Evolutionary conservation across 176 grass and related monocot genomes (phyloP), one percentile per base, ranked within the genome.

Genomic region (Aegilops longissima): DNA sequence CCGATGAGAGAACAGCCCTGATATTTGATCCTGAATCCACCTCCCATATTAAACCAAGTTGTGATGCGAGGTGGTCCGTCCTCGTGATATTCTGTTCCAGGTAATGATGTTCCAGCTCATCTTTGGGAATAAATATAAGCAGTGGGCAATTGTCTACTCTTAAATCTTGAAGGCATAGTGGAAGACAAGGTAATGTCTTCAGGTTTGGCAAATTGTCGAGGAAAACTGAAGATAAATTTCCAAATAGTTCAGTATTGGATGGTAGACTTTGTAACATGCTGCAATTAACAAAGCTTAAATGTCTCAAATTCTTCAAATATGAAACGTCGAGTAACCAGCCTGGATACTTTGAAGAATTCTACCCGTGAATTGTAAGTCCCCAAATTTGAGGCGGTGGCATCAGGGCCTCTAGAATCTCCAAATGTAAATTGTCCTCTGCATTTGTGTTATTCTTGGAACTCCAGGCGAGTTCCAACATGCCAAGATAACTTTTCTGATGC

Each of bases 261-360:
- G 84, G 84, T 23, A 86, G 18, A 0, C 23, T 1, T 47, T 86
- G 7, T 10, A 86, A 5, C 0, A 0, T 20, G 5, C 29, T 16
- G 44, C 84, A 86, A 61, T 61, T 5, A 18, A 1, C 1, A 80
- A 71, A 36, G 6, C 0, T 0, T 2, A 86, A 80, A 33, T 0
- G 8, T 12, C 44, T 5, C 12, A 86, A 12, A 80, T 23, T 80
- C 65, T 82, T 33, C 9, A 82, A 88, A 77, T 58, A n/a, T 1
- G 34, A 67, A 76, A 7, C 34, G 7, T 31, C 23, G 2, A 72
- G 25, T 67, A 88, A 77, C 86, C 86, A 87, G 12, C 71, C 58
- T 12, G 86, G 86, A 10, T 87, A 82, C 0, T 1, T 69, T 0
- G 1, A 23, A 25, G 80, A 77, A 58, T 8, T 76, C 45, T 59